Evolutionary conservation across 805 yeast genomes (phyloP).

Genomic region (Metschnikowia cerradonensis): DNA sequence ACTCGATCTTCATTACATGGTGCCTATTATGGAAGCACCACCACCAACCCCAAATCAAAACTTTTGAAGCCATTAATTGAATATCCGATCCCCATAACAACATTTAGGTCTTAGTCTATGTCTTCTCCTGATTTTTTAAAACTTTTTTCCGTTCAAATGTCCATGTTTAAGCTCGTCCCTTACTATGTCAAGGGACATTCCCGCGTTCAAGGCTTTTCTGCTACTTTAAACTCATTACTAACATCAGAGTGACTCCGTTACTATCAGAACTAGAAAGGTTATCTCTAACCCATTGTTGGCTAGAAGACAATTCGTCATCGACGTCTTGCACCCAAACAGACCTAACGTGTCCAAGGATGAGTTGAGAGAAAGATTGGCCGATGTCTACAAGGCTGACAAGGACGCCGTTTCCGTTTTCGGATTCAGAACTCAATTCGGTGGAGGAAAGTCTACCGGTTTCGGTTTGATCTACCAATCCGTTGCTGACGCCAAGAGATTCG

Average conservation of each 20-base stretch:
- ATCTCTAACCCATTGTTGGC: slow-evolving; percentile 98
- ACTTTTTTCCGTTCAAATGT: no score
- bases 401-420: slow-evolving; percentile 97
- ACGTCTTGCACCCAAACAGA: slow-evolving; percentile 98
- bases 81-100: no score
- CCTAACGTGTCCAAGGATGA: slow-evolving; percentile 99
- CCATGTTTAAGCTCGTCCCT: no score
- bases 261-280: slow-evolving; percentile 99
- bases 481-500: slow-evolving; percentile 97
- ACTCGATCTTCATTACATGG: not conserved
- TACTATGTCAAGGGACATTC: not conserved
- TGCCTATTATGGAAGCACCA: no score
- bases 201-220: not conserved
- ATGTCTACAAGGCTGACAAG: slow-evolving; percentile 85
- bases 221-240: slow-evolving; percentile 15
- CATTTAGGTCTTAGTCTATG: no score
- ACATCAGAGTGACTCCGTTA: slow-evolving; percentile 93
- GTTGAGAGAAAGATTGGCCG: slow-evolving; percentile 90
- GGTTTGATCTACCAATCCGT: slow-evolving; percentile 98
- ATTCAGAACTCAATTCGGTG: slow-evolving; percentile 99
- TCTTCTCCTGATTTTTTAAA: no score
- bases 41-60: no score
- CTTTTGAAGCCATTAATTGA: no score
- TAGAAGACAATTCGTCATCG: slow-evolving; percentile 99
- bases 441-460: slow-evolving; percentile 99